These are phyloP conservation scores for Colletotrichum euphorbiae DNA, from an alignment of 2,329 filamentous ascomycete genomes.

Conservation along the genomic window DNA sequence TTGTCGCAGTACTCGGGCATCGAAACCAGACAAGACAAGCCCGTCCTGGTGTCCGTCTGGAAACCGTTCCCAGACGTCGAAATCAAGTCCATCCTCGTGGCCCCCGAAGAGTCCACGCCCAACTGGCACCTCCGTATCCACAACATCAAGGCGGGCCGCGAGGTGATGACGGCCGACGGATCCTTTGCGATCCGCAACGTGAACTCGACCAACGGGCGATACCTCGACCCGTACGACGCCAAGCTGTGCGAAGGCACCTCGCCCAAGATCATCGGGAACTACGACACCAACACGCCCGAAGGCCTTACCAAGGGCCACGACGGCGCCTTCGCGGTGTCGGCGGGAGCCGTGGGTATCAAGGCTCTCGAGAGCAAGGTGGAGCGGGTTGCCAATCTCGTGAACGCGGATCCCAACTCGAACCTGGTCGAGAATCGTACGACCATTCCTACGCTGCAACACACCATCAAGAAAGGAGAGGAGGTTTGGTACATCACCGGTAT, in stretches of 20 bases:
- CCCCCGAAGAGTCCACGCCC: constrained; percentile 66
- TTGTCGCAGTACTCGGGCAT: constrained; percentile 73
- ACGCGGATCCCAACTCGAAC: constrained; percentile 84
- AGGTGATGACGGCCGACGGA: constrained; percentile 79
- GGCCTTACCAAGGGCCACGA: constrained; percentile 62
- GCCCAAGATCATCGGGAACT: constrained; percentile 70
- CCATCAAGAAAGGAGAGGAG: constrained; percentile 66
- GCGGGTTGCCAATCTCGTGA: constrained; percentile 73
- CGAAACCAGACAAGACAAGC: constrained; percentile 63
- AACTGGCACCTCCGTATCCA: constrained; percentile 80
- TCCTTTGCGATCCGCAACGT: constrained; percentile 76
- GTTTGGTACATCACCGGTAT: constrained; percentile 78
- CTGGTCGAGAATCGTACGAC: constrained; percentile 78
- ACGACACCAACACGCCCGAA: constrained; percentile 66
- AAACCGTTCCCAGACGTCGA: constrained; percentile 76
- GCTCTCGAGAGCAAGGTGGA: constrained; percentile 62
- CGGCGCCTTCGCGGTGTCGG: constrained; percentile 68
- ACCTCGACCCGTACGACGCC: constrained; percentile 59
- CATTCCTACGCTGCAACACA: constrained; percentile 76
- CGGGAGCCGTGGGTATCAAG: constrained; percentile 68
- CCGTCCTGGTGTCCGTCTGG: constrained; percentile 77
- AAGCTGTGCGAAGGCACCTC: constrained; percentile 61
- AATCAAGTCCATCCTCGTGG: constrained; percentile 73
- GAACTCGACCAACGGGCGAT: constrained; percentile 59
- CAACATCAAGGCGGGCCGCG: constrained; percentile 67